Evolutionary conservation across 208 protist genomes (phyloP).

Genomic region (Tritrichomonas foetus): DNA sequence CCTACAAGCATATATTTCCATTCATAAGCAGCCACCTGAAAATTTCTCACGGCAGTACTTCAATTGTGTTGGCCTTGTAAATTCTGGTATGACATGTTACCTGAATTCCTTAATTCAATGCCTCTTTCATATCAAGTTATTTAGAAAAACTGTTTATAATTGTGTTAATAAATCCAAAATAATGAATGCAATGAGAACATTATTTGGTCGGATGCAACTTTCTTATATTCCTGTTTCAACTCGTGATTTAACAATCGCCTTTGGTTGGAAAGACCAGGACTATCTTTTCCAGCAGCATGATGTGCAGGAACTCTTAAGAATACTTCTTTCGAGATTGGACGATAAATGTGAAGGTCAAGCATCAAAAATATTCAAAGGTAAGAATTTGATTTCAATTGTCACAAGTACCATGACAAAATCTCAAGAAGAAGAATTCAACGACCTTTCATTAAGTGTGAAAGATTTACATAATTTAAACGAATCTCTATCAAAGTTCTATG

Average conservation of each 20-base stretch:
- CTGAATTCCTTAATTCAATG: background rate
- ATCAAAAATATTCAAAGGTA: conserved; percentile 23
- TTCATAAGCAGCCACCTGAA: no score
- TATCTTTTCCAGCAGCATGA: conserved; percentile 10
- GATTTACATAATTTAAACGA: background rate
- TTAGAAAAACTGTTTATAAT: conserved; percentile 16
- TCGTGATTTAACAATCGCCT: background rate
- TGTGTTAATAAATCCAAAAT: background rate
- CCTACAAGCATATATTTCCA: no score
- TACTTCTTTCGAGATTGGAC: background rate
- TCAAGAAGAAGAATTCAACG: background rate
- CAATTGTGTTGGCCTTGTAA: conserved; percentile 3
- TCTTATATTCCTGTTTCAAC: background rate
- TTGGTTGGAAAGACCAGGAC: background rate
- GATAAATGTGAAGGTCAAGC: background rate
- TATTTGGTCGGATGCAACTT: background rate
- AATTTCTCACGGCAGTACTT: background rate
- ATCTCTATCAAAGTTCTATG: background rate
- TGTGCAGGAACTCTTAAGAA: conserved; percentile 6
- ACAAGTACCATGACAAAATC: background rate
- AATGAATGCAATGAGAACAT: background rate
- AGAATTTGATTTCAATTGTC: background rate
- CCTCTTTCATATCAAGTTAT: background rate
- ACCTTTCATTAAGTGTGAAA: background rate
- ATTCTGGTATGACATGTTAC: conserved; percentile 25